These are phyloP conservation scores for Penicillium desertorum DNA, from an alignment of 495 filamentous ascomycete species.

Conservation along the genomic window DNA sequence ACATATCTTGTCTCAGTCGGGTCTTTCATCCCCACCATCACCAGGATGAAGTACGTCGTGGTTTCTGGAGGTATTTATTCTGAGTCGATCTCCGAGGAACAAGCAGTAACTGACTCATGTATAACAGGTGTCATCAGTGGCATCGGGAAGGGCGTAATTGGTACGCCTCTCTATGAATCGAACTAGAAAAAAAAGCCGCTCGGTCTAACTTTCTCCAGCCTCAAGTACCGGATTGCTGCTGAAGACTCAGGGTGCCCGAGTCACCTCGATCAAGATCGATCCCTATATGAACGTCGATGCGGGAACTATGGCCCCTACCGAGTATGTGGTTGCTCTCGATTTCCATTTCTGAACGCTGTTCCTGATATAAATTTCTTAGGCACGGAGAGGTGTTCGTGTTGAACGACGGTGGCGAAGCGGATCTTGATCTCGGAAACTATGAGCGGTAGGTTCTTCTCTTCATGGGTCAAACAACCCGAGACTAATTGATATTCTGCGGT, in stretches of 20 bases:
- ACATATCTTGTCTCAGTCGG: neutral
- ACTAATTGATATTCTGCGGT: conserved; percentile 57
- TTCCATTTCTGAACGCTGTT: neutral
- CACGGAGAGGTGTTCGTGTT: conserved; percentile 76
- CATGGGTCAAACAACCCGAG: conserved; percentile 74
- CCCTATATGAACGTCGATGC: conserved; percentile 65
- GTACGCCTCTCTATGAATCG: conserved; percentile 9
- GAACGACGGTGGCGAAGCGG: conserved; percentile 76
- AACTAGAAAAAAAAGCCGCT: conserved; percentile 4
- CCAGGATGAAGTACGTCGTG: conserved; percentile 30
- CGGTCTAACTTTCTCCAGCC: conserved; percentile 37
- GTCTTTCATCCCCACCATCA: conserved; percentile 7
- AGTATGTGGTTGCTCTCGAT: conserved; percentile 50
- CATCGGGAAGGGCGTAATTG: conserved; percentile 81
- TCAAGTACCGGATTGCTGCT: conserved; percentile 65
- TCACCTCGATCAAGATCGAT: conserved; percentile 66
- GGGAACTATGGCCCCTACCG: conserved; percentile 74
- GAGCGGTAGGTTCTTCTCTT: conserved; percentile 76
- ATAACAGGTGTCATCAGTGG: conserved; percentile 69
- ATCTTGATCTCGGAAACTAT: conserved; percentile 96
- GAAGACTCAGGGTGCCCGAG: conserved; percentile 77
- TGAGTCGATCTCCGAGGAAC: neutral
- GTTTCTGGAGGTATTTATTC: conserved; percentile 28
- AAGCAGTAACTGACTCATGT: conserved; percentile 9
- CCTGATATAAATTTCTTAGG: conserved; percentile 31